Percentiles rank a stretch among this genome's conserved stretches.
Conservation (phyloP, 345 rosid genomes). For the Rhodamnia argentea region DNA sequence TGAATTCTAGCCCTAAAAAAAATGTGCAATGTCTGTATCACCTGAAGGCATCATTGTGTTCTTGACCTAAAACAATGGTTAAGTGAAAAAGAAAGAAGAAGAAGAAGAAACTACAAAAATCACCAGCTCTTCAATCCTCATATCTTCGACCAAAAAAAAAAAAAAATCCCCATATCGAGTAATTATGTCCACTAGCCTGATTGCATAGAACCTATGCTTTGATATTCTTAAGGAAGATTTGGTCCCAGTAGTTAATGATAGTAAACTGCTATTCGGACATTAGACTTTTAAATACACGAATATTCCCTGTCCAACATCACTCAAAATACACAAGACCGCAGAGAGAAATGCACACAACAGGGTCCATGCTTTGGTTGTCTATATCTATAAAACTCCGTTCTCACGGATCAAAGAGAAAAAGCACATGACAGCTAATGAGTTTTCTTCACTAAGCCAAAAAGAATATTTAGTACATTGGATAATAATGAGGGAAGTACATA, state of each 20-base stretch:
- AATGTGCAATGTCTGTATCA: not conserved
- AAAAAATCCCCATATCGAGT: too few relatives aligned
- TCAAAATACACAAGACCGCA: not conserved
- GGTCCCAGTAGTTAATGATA: not conserved
- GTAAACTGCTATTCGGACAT: too few relatives aligned
- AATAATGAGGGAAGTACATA: too few relatives aligned
- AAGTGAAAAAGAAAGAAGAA: not conserved
- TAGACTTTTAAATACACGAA: not conserved
- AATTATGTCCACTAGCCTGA: not conserved
- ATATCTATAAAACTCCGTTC: not conserved
- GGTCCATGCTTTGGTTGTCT: not conserved
- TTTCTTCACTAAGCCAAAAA: not conserved
- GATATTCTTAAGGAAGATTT: not conserved
- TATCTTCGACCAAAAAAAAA: too few relatives aligned
- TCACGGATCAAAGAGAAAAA: not conserved
- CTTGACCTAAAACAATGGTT: not conserved
- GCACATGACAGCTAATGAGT: not conserved
- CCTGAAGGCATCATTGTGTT: not conserved
- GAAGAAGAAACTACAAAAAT: not conserved
- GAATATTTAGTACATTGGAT: not conserved
- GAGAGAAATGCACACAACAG: not conserved
- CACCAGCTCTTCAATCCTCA: not conserved
- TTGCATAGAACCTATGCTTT: too few relatives aligned
- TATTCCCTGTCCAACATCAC: not conserved
- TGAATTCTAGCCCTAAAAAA: too few relatives aligned